phyloP scores from a whole-genome alignment of 345 rosid species.

The Rhizophora apiculata region DNA sequence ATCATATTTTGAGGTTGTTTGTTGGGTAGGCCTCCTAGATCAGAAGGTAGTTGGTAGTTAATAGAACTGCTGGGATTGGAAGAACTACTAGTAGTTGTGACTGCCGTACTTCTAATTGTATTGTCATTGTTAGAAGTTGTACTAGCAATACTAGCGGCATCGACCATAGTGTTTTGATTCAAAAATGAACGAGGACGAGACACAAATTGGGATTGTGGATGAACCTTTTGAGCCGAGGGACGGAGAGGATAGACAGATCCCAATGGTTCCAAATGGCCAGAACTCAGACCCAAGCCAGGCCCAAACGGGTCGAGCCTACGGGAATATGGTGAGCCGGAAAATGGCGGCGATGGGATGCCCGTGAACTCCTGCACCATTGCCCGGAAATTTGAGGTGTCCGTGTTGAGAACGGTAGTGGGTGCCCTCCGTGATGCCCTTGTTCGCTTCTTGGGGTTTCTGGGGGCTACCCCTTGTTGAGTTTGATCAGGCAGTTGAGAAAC shows the following conservation, averaged over 20 bases:
- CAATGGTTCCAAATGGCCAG: conserved; percentile 36
- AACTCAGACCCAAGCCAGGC: conserved; percentile 34
- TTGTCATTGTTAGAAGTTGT: conserved; percentile 3
- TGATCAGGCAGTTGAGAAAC: conserved; percentile 29
- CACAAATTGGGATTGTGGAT: conserved; percentile 21
- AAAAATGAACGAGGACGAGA: conserved; percentile 24
- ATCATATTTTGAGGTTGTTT: conserved; percentile 32
- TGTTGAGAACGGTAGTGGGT: conserved; percentile 81
- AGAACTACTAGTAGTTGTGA: conserved; percentile 16
- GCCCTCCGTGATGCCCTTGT: conserved; percentile 87
- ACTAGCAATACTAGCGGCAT: conserved; percentile 17
- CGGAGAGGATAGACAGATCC: conserved; percentile 48
- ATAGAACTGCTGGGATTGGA: conserved; percentile 25
- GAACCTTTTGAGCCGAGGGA: conserved; percentile 50
- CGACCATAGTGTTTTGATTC: conserved; percentile 5
- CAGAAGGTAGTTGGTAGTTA: conserved; percentile 33
- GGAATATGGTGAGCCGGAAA: conserved; percentile 55
- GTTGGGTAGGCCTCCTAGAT: conserved; percentile 30
- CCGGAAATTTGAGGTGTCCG: conserved; percentile 85
- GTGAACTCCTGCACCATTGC: conserved; percentile 98
- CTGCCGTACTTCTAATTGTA: conserved; percentile 13
- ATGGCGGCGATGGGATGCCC: conserved; percentile 79
- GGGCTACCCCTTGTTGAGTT: conserved; percentile 3
- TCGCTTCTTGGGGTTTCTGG: conserved; percentile 72
- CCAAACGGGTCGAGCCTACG: conserved; percentile 68